phyloP scores from a whole-genome alignment of 768 basidiomycete genomes.

The Mrakia hoshinonis region DNA sequence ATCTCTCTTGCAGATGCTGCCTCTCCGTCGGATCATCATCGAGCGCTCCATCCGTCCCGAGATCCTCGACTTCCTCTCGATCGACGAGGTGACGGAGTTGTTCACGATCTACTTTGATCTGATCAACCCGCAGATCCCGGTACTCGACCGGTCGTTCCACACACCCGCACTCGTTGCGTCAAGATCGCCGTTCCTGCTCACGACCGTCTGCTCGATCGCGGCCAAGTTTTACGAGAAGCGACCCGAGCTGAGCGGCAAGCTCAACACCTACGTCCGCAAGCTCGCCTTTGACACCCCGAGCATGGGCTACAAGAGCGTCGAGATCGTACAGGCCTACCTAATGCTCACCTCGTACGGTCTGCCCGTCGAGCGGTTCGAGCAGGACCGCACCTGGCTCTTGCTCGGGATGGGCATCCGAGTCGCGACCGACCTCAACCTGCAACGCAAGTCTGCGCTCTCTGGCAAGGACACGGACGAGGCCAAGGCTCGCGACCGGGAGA shows the following conservation, averaged over 20 bases:
- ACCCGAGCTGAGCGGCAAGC: slow-evolving; percentile 67
- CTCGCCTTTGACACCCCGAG: slow-evolving; percentile 58
- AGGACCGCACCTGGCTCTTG: slow-evolving; percentile 61
- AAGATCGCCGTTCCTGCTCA: slow-evolving; percentile 87
- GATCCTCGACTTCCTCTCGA: slow-evolving; percentile 77
- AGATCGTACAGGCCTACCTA: slow-evolving; percentile 91
- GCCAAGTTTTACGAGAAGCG: slow-evolving; percentile 67
- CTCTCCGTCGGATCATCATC: slow-evolving; percentile 60
- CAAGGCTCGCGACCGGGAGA: slow-evolving; percentile 57
- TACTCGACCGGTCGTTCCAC: slow-evolving; percentile 81
- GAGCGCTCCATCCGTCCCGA: slow-evolving; percentile 78
- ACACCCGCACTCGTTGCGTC: slow-evolving; percentile 89
- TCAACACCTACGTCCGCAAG: slow-evolving; percentile 62
- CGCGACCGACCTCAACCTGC: slow-evolving; percentile 91
- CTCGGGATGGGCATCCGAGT: slow-evolving; percentile 91
- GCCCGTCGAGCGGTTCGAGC: slow-evolving; percentile 91
- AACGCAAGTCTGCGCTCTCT: slow-evolving; percentile 63
- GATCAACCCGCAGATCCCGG: slow-evolving; percentile 61
- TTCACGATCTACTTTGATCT: slow-evolving; percentile 45
- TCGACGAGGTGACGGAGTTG: slow-evolving; percentile 60
- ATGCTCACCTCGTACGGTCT: slow-evolving; percentile 73
- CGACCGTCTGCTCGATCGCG: slow-evolving; percentile 85
- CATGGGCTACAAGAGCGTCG: slow-evolving; percentile 53
- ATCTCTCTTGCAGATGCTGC: slow-evolving; percentile 16
- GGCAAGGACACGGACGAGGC: slow-evolving; percentile 73